Evolutionary conservation across 2,329 filamentous ascomycete genomes (phyloP).

Genomic region (Ascochyta rabiei): DNA sequence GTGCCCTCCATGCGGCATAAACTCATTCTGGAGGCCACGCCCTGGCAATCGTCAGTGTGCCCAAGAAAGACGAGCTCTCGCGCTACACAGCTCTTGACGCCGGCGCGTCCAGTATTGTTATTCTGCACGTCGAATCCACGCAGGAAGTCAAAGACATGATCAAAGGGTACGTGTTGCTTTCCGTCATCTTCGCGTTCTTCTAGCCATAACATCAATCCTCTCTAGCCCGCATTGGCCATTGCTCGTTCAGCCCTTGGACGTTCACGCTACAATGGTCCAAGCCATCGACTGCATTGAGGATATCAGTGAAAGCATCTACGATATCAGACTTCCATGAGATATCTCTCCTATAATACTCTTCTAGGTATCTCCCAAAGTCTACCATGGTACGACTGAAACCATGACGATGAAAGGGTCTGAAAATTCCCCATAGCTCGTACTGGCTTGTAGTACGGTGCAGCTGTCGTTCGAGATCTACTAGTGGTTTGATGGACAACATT

Average conservation of each 20-base stretch:
- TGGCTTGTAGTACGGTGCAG: too few species aligned
- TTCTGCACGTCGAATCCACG: slow-evolving; percentile 31
- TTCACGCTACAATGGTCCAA: slow-evolving; percentile 34
- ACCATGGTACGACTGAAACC: too few species aligned
- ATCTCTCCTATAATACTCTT: too few species aligned
- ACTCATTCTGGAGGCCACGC: slow-evolving; percentile 35
- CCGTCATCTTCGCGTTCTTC: background rate
- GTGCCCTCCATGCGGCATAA: slow-evolving; percentile 35
- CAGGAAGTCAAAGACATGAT: slow-evolving; percentile 33
- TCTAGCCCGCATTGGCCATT: too few species aligned
- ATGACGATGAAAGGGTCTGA: too few species aligned
- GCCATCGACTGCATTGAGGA: too few species aligned
- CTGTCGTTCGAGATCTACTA: too few species aligned
- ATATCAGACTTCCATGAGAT: too few species aligned
- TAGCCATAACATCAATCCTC: background rate
- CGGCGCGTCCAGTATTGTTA: slow-evolving; percentile 31
- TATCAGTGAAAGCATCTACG: too few species aligned
- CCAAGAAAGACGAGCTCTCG: slow-evolving; percentile 32
- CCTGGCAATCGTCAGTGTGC: slow-evolving; percentile 31
- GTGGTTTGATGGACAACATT: too few species aligned
- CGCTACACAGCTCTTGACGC: slow-evolving; percentile 34
- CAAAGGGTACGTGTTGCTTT: slow-evolving; percentile 32
- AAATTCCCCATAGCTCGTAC: too few species aligned
- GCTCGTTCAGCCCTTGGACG: slow-evolving; percentile 25
- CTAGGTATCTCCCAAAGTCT: too few species aligned